Evolutionary conservation across 441 rosid species (phyloP), one percentile per base, ranked within the genome.

Genomic region (Corymbia citriodora): DNA sequence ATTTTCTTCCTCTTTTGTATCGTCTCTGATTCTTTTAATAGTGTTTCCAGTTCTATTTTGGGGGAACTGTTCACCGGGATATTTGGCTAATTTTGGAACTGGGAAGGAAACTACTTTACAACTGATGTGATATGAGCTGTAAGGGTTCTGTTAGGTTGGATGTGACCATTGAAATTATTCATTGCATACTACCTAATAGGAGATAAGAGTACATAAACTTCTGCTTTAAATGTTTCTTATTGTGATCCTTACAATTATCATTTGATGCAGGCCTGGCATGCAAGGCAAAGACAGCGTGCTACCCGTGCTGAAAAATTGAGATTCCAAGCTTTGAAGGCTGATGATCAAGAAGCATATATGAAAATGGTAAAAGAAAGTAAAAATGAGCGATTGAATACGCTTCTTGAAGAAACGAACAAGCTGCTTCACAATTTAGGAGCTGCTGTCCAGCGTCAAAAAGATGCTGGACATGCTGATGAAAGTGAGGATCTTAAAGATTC

Each of bases 361-460:
- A 95, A 95, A 94, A 91, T 98, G 90, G 99, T 98, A 52, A 98
- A 97, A 96, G 99, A 98, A 95, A 98, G 99, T 93, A 98, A 98
- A 92, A 98, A 98, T 90, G 99, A 97, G 93, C 94, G 99, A 79
- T 93, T 98, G 86, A 98, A 99, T 83, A 96, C 93, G 72, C 99
- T 98, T 93, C 98, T 98, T 90, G 95, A 95, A 91, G 99, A 98
- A 96, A 98, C 99, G 90, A 97, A 98, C 94, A 98, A 97, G 91
- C 99, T 98, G 68, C 98, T 98, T 90, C 93, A 93, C 91, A 97
- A 96, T 92, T 93, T 98, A 93, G 99, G 99, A 92, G 99, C 99
- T 88, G 99, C 99, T 90, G 99, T 97, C 92, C 99, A 98, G 90
- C 98, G 99, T 89, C 98, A 98, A 94, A 98, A 98, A 95, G 99